Conservation (phyloP, 2,329 filamentous ascomycete species). For the Fusarium begoniae region DNA sequence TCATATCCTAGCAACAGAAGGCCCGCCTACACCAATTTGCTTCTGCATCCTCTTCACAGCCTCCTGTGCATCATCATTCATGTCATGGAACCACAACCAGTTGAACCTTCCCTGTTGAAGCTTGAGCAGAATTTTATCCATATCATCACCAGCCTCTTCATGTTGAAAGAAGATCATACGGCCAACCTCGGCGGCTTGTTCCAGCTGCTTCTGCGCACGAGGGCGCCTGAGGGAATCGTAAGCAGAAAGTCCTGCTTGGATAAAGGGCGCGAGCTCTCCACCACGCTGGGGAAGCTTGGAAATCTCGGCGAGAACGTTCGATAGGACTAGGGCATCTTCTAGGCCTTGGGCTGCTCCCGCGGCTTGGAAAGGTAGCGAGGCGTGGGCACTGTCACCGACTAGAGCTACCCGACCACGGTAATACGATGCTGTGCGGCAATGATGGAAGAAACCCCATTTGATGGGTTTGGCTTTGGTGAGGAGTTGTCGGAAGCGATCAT, state of each 20-base stretch:
- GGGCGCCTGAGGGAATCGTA: not conserved
- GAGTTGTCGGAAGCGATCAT: not conserved
- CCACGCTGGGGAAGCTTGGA: not conserved
- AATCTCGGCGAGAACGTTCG: not conserved
- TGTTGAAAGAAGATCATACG: not conserved
- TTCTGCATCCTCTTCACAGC: not conserved
- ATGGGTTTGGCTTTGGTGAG: not conserved
- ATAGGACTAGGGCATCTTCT: not conserved
- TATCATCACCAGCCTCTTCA: not conserved
- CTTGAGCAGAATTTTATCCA: not conserved
- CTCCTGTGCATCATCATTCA: not conserved
- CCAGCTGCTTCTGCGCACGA: not conserved
- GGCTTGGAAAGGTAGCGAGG: not conserved
- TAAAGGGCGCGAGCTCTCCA: fast-evolving
- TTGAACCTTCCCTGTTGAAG: not conserved
- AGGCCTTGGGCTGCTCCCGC: not conserved
- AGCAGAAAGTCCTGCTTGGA: not conserved
- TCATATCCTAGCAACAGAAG: not conserved
- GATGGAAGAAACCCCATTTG: not conserved
- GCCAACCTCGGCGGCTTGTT: not conserved
- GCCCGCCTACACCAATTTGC: not conserved
- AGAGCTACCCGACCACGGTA: not conserved
- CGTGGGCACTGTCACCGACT: not conserved
- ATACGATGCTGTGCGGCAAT: not conserved
- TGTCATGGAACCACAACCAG: not conserved